Evolutionary conservation across 75 land plant species (phyloP).

Genomic region (Sequoia sempervirens): DNA sequence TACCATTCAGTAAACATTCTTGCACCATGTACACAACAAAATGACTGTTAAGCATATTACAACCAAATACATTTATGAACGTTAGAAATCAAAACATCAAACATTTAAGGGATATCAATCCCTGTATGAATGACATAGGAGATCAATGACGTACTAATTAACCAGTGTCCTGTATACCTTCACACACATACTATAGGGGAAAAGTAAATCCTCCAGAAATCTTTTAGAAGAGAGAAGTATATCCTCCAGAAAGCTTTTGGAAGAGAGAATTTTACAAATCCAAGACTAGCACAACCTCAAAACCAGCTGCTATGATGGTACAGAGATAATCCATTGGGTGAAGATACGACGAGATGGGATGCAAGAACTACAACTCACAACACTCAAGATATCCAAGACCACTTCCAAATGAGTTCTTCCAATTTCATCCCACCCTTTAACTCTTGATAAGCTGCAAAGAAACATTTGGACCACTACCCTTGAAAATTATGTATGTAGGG

Average conservation of each 20-base stretch:
- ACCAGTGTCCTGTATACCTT: constrained; percentile 2
- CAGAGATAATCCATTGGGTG: not conserved
- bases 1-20: not conserved
- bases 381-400: not conserved
- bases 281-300: constrained; percentile 6
- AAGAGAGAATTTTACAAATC: constrained; percentile 5
- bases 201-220: not conserved
- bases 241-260: constrained; percentile 8
- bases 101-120: constrained; percentile 3
- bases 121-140: not conserved
- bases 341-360: not conserved
- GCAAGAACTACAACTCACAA: not conserved
- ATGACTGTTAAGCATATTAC: constrained; percentile 3
- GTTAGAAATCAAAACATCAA: not conserved
- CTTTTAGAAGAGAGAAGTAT: not conserved
- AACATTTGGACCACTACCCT: constrained; percentile 3
- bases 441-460: not conserved
- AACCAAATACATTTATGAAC: not conserved
- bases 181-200: not conserved
- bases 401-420: not conserved
- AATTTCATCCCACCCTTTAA: not conserved
- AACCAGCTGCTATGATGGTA: not conserved
- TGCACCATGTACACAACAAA: not conserved
- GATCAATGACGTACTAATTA: not conserved
- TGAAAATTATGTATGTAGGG: constrained; percentile 35